phyloP scores from a whole-genome alignment of 352 stramenopile genomes.

The Pythium oligandrum region DNA sequence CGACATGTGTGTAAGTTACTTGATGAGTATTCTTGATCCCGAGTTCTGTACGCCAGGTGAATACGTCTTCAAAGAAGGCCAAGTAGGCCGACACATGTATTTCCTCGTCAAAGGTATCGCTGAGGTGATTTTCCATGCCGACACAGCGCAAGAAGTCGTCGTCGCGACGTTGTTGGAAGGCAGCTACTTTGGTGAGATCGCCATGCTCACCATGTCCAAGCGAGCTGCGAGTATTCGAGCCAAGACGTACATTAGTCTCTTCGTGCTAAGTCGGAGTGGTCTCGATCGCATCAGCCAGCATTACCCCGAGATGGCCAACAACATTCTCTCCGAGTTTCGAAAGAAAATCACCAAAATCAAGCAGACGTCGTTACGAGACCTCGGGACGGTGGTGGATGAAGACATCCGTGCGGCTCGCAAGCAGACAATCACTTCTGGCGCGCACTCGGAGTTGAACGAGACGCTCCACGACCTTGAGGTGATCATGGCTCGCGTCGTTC shows the following conservation, averaged over 20 bases:
- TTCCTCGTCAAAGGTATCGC: slow-evolving; percentile 74
- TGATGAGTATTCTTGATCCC: slow-evolving; percentile 74
- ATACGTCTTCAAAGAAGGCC: slow-evolving; percentile 82
- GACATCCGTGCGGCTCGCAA: slow-evolving; percentile 32
- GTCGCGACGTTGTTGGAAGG: slow-evolving; percentile 62
- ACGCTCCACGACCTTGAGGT: slow-evolving; percentile 53
- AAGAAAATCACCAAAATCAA: slow-evolving; percentile 84
- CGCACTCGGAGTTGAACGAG: slow-evolving; percentile 33
- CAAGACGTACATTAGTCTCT: slow-evolving; percentile 75
- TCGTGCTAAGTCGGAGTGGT: slow-evolving; percentile 67
- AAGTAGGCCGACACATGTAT: slow-evolving; percentile 80
- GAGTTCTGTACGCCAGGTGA: slow-evolving; percentile 78
- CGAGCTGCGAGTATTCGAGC: slow-evolving; percentile 71
- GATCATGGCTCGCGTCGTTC: slow-evolving; percentile 46
- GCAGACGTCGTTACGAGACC: slow-evolving; percentile 26
- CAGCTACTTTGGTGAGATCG: slow-evolving; percentile 79
- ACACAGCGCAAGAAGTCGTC: slow-evolving; percentile 43
- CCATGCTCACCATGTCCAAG: slow-evolving; percentile 78
- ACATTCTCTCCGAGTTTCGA: slow-evolving; percentile 66
- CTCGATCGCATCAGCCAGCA: slow-evolving; percentile 69
- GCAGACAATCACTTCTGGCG: slow-evolving; percentile 9
- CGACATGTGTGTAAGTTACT: slow-evolving; percentile 74
- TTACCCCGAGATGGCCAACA: slow-evolving; percentile 78
- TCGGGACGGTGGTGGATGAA: slow-evolving; percentile 31
- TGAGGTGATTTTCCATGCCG: slow-evolving; percentile 66